Conservation (phyloP, 2,329 filamentous ascomycete genomes). For the Dactylonectria estremocensis region DNA sequence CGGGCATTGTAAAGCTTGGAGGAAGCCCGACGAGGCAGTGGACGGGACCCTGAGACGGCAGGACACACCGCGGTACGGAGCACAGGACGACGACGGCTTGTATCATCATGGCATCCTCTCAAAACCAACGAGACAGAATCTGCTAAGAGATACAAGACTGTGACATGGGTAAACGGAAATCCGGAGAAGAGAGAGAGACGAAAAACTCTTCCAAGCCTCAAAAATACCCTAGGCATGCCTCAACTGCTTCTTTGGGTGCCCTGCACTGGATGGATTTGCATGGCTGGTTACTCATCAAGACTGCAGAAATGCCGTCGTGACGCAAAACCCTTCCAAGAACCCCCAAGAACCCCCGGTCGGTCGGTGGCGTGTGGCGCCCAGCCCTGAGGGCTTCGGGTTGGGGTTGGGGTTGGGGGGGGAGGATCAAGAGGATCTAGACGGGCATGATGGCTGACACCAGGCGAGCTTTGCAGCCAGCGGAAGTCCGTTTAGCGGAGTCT, state of each 20-base stretch:
- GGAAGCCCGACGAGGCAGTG: conserved; percentile 20
- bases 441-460: conserved; percentile 12
- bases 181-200: conserved; percentile 19
- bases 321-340: conserved; percentile 38
- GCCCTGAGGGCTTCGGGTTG: conserved; percentile 1
- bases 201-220: conserved; percentile 29
- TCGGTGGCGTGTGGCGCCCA: conserved; percentile 29
- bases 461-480: conserved; percentile 4
- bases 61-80: background rate
- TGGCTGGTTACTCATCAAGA: conserved; percentile 32
- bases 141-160: background rate
- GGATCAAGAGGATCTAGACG: too few species aligned
- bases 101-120: background rate
- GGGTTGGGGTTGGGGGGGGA: background rate
- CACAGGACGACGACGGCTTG: background rate
- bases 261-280: conserved; percentile 31
- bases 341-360: conserved; percentile 28
- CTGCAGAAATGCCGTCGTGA: conserved; percentile 39
- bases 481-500: conserved; percentile 15
- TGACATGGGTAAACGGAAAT: background rate
- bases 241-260: conserved; percentile 35
- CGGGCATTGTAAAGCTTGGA: conserved; percentile 10
- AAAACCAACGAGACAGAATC: background rate
- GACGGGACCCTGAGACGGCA: background rate
- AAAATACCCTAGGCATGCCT: conserved; percentile 29